Conservation (phyloP, 1,284 basidiomycete genomes). For the Boletus hoseneyae region DNA sequence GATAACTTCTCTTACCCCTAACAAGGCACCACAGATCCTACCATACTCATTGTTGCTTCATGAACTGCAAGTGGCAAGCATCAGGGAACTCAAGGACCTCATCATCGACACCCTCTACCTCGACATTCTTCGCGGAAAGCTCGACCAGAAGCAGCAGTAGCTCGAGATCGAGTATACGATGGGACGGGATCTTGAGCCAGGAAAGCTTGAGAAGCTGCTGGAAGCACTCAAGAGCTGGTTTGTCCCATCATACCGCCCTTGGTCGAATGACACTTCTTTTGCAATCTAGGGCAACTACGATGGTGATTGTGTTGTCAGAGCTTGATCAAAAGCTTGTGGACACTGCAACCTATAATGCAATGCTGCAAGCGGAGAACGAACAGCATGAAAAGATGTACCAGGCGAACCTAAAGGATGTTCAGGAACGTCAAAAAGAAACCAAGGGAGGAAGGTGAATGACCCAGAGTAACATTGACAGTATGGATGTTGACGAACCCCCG, state of each 20-base stretch:
- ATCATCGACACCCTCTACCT: slow-evolving; percentile 95
- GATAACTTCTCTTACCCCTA: background rate
- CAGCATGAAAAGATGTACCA: slow-evolving; percentile 36
- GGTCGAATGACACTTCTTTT: slow-evolving; percentile 2
- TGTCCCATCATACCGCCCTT: slow-evolving; percentile 25
- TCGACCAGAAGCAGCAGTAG: slow-evolving; percentile 86
- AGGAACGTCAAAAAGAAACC: slow-evolving; percentile 47
- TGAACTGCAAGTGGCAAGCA: slow-evolving; percentile 66
- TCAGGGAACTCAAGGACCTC: slow-evolving; percentile 89
- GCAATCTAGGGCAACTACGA: slow-evolving; percentile 64
- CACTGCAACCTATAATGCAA: slow-evolving; percentile 29
- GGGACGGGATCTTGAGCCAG: slow-evolving; percentile 80
- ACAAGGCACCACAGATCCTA: slow-evolving; percentile 52
- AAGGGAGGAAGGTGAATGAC: slow-evolving; percentile 38
- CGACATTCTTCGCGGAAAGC: slow-evolving; percentile 81
- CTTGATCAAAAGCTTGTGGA: slow-evolving; percentile 46
- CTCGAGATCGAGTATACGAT: slow-evolving; percentile 89
- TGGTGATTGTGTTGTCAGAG: slow-evolving; percentile 55
- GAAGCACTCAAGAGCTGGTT: slow-evolving; percentile 70
- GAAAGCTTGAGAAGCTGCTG: slow-evolving; percentile 59
- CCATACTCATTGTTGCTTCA: slow-evolving; percentile 66
- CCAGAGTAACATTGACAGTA: slow-evolving; percentile 35
- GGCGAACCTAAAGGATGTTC: slow-evolving; percentile 38
- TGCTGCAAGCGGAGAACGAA: slow-evolving; percentile 31
- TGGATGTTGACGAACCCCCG: slow-evolving; percentile 49